phyloP scores from a whole-genome alignment of 495 filamentous ascomycete genomes.

The Bryoglossum gracile region DNA sequence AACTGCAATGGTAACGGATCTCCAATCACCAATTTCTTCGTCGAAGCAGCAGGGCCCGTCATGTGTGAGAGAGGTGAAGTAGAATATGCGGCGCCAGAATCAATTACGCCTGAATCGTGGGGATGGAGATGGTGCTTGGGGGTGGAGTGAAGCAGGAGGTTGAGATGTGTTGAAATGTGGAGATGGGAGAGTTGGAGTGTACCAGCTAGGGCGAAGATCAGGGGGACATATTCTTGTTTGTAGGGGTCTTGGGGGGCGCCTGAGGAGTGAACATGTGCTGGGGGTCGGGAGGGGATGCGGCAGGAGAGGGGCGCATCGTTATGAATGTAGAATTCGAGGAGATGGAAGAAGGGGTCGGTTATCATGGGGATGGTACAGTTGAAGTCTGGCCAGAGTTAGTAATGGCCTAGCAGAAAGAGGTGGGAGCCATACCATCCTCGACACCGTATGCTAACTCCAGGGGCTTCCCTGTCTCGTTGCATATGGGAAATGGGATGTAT shows the following conservation, averaged over 20 bases:
- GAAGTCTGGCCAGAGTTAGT: slow-evolving; percentile 43
- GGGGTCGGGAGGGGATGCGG: slow-evolving; percentile 75
- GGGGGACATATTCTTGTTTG: slow-evolving; percentile 48
- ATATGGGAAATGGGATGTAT: slow-evolving; percentile 88
- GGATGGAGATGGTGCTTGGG: slow-evolving; percentile 46
- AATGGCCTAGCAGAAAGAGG: neutral
- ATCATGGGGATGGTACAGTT: slow-evolving; percentile 88
- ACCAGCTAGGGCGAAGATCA: slow-evolving; percentile 80
- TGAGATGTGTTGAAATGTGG: slow-evolving; percentile 83
- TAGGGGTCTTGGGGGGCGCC: neutral
- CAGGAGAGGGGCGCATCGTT: slow-evolving; percentile 90
- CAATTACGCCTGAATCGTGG: slow-evolving; percentile 64
- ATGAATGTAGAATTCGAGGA: slow-evolving; percentile 98
- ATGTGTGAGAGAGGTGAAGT: slow-evolving; percentile 60
- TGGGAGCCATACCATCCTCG: slow-evolving; percentile 35
- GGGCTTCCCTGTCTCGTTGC: slow-evolving; percentile 80
- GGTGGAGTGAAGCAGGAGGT: slow-evolving; percentile 73
- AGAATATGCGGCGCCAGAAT: slow-evolving; percentile 78
- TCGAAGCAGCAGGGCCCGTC: slow-evolving; percentile 40
- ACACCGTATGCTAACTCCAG: slow-evolving; percentile 81
- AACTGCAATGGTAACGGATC: slow-evolving; percentile 77
- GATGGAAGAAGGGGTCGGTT: slow-evolving; percentile 86
- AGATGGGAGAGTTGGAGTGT: slow-evolving; percentile 84
- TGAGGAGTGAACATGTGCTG: slow-evolving; percentile 26
- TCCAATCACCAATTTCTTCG: slow-evolving; percentile 69